Evolutionary conservation across 2,329 filamentous ascomycete species (phyloP).

Genomic region (Reticulascus tulasneorum): DNA sequence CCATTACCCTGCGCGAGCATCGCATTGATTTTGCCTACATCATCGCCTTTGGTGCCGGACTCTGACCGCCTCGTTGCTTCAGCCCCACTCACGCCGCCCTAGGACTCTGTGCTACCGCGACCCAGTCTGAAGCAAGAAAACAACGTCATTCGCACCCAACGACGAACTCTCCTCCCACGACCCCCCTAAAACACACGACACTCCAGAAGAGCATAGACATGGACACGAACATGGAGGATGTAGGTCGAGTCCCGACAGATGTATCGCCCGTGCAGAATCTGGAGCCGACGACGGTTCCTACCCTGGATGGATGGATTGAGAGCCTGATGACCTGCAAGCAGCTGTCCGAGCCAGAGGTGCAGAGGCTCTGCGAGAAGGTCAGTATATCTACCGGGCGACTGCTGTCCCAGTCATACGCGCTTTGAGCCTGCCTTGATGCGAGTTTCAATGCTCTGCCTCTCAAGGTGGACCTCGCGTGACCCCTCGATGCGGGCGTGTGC

Average conservation of each 20-base stretch:
- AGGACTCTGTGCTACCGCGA: conserved; percentile 13
- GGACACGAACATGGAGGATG: conserved; percentile 99
- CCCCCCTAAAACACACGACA: conserved; percentile 2
- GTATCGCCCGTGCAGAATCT: conserved; percentile 62
- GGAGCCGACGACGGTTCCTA: conserved; percentile 87
- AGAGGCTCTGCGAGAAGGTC: conserved; percentile 97
- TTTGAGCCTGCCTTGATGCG: neutral
- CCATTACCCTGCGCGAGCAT: too few species aligned
- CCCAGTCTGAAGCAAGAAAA: conserved; percentile 13
- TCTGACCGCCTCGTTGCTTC: conserved; percentile 14
- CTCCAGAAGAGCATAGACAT: conserved; percentile 41
- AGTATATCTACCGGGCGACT: conserved; percentile 26
- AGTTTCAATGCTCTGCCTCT: conserved; percentile 7
- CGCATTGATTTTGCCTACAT: conserved; percentile 23
- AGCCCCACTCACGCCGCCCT: conserved; percentile 12
- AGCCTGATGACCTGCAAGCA: conserved; percentile 98
- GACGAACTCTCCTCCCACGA: conserved; percentile 4
- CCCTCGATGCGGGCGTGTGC: conserved; percentile 17
- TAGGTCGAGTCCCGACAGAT: conserved; percentile 78
- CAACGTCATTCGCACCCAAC: conserved; percentile 9
- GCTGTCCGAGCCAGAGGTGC: conserved; percentile 88
- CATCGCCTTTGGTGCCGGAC: conserved; percentile 5
- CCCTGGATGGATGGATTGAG: conserved; percentile 97
- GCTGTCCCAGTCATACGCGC: conserved; percentile 1
- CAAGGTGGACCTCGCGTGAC: conserved; percentile 26